Evolutionary conservation across 108 stramenopile species (phyloP).

Genomic region (Fragilariopsis cylindrus): DNA sequence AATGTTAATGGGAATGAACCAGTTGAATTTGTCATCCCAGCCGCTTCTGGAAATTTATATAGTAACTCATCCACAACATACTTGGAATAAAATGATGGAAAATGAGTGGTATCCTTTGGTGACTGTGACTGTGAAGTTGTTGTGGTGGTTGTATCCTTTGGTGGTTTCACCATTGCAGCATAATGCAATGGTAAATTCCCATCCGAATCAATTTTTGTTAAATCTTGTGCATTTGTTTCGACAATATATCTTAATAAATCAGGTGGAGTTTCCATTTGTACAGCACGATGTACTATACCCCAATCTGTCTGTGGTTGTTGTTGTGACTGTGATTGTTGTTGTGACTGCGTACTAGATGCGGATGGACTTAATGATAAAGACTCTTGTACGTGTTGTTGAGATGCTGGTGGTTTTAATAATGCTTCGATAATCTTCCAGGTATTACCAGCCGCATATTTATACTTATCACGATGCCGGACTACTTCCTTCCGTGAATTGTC

Average conservation of each 20-base stretch:
- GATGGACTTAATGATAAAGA: not conserved
- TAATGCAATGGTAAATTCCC: conserved; percentile 84
- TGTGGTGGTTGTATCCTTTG: conserved; percentile 5
- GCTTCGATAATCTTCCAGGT: conserved; percentile 82
- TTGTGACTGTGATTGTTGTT: not conserved
- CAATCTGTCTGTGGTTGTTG: conserved; percentile 22
- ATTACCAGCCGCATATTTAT: conserved; percentile 82
- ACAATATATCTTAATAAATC: conserved; percentile 85
- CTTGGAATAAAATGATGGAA: conserved; percentile 73
- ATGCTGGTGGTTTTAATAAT: conserved; percentile 45
- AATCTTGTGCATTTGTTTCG: conserved; percentile 82
- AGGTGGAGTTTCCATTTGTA: conserved; percentile 74
- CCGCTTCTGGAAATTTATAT: conserved; percentile 84
- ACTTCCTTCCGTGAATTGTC: conserved; percentile 84
- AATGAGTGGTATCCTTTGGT: conserved; percentile 15
- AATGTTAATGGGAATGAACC: conserved; percentile 69
- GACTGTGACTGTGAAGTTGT: not conserved
- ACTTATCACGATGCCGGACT: conserved; percentile 65
- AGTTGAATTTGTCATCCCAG: conserved; percentile 52
- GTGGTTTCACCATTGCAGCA: conserved; percentile 64
- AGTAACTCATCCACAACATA: conserved; percentile 85
- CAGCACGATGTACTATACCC: conserved; percentile 78
- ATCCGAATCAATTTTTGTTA: conserved; percentile 56
- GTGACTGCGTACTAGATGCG: not conserved
- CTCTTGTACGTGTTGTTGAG: not conserved